A percentile compares a stretch with the other conserved stretches of the same genome.
Conservation (phyloP, 257 asterid species). For the Gentiana macrophylla region DNA sequence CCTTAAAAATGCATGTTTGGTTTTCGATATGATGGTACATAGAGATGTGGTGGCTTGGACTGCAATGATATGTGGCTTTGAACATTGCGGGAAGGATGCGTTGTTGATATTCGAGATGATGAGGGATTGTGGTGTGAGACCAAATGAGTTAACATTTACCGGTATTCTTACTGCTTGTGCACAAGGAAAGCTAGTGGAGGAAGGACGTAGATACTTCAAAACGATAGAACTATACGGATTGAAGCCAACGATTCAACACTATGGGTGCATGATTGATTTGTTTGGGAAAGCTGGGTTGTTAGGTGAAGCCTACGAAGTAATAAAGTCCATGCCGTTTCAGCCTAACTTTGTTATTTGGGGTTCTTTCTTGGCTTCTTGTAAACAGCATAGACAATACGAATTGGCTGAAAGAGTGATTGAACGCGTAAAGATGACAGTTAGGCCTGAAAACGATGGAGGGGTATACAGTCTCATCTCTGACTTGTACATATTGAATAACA, state of each 20-base stretch:
- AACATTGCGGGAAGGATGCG: slow-evolving; percentile 35
- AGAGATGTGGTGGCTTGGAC: slow-evolving; percentile 53
- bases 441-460: slow-evolving; percentile 56
- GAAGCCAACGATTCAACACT: slow-evolving; percentile 51
- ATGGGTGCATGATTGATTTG: slow-evolving; percentile 66
- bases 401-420: slow-evolving; percentile 50
- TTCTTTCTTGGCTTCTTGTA: slow-evolving; percentile 54
- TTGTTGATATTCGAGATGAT: slow-evolving; percentile 36
- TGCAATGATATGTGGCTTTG: slow-evolving; percentile 51
- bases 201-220: slow-evolving; percentile 47
- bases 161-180: slow-evolving; percentile 58
- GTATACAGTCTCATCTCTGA: slow-evolving; percentile 38
- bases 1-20: slow-evolving; percentile 28
- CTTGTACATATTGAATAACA: slow-evolving; percentile 34
- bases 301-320: slow-evolving; percentile 48
- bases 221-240: slow-evolving; percentile 34
- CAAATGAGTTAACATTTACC: slow-evolving; percentile 63
- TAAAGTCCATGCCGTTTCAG: slow-evolving; percentile 35
- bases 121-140: slow-evolving; percentile 33
- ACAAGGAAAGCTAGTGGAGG: slow-evolving; percentile 47
- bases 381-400: slow-evolving; percentile 39
- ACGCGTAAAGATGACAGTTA: slow-evolving; percentile 34
- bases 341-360: slow-evolving; percentile 63
- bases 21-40: slow-evolving; percentile 26
- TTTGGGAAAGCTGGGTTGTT: slow-evolving; percentile 54